phyloP scores from a whole-genome alignment of 1,139 yeast genomes.

The Candida frijolesensis region DNA sequence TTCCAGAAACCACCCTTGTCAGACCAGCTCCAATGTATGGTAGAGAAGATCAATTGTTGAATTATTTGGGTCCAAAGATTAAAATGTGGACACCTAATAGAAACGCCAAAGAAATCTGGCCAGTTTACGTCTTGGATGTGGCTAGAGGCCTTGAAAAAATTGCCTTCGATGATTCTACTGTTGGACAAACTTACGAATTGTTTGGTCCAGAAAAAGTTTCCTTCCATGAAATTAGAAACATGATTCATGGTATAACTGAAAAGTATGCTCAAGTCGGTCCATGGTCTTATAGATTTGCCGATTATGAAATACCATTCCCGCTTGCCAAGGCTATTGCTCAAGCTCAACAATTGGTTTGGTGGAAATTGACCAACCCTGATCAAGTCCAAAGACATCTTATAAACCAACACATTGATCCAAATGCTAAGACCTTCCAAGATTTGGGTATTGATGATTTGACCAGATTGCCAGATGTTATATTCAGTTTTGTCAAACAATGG shows the following conservation, averaged over 20 bases:
- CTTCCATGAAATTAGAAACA: constrained; percentile 66
- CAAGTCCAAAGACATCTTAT: constrained; percentile 75
- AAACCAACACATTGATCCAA: constrained; percentile 63
- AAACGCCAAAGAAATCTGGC: constrained; percentile 65
- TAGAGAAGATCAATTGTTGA: constrained; percentile 71
- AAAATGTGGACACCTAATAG: constrained; percentile 66
- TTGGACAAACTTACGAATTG: constrained; percentile 76
- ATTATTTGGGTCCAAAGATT: constrained; percentile 58
- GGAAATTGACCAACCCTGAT: constrained; percentile 74
- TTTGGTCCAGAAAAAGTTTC: constrained; percentile 71
- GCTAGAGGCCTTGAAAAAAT: constrained; percentile 79
- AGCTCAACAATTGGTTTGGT: constrained; percentile 59
- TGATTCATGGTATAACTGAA: constrained; percentile 67
- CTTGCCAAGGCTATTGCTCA: constrained; percentile 50
- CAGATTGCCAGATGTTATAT: constrained; percentile 67
- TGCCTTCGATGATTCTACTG: constrained; percentile 80
- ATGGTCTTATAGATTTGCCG: constrained; percentile 38
- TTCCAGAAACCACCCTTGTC: constrained; percentile 81
- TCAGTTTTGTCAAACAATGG: constrained; percentile 62
- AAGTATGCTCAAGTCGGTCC: constrained; percentile 60
- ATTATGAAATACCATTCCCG: constrained; percentile 34
- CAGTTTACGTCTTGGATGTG: constrained; percentile 78
- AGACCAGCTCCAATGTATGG: constrained; percentile 87
- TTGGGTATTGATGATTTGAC: constrained; percentile 70
- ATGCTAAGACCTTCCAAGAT: constrained; percentile 68